Evolutionary conservation across 768 basidiomycete species (phyloP), one percentile per base, ranked within the genome.

Genomic region (Ramaria sp.): DNA sequence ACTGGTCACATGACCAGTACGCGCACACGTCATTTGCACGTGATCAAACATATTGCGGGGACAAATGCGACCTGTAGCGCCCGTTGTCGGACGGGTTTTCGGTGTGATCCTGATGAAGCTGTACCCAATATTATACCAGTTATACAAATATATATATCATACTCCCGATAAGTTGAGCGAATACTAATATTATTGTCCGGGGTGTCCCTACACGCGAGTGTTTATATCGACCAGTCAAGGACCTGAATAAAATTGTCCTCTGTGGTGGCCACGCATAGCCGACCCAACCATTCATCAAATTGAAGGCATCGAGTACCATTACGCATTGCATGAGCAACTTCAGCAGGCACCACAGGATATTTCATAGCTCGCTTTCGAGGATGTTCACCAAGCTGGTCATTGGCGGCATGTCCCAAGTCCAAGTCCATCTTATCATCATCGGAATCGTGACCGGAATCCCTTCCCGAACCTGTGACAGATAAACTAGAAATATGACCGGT

Each of bases 201-300:
- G 13, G 34, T 13, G 34, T 1, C 34, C 34, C 1, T 13, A 10
- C 10, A 13, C 9, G 13, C 4, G 34, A 37, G 34, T 37, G 34
- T 6, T 43, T 43, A 43, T 43, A 43, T 19, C 20, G 55, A 57
- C 55, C 55, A 57, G 45, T 57, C 55, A 15, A 57, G 48, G 38
- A 57, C 55, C 46, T 57, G 46, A 20, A 57, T 34, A 6, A 19
- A 33, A 9, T 31, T 11, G 20, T 47, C 37, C 15, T 48, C 48
- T 2, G 47, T 37, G 11, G 55, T 57, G 7, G 46, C 55, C 12
- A 50, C 37, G 33, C 37, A 57, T 31, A 57, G 19, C 19, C 55
- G 45, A 13, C 55, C 55, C 22, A 57, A 27, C 55, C 55, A 57
- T 49, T 57, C 55, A 41, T 57, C 55, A 49, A 57, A 57, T 34